Conservation (phyloP, 2,329 filamentous ascomycete species). For the Nannizzia gypsea region DNA sequence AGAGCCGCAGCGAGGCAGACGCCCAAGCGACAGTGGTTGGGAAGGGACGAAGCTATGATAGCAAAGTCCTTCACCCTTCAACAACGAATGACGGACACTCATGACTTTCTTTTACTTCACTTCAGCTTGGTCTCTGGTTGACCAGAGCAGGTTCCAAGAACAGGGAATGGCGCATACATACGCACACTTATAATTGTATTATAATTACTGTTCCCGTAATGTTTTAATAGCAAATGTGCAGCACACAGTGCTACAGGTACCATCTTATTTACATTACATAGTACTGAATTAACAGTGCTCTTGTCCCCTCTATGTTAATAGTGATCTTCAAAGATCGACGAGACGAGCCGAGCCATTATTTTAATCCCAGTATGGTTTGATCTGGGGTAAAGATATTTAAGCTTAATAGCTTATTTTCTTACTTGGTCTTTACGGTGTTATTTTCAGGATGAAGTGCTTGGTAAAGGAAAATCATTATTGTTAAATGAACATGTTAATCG, state of each 20-base stretch:
- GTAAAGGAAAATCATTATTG: too few relatives aligned
- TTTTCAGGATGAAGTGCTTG: background rate
- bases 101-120: background rate
- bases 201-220: background rate
- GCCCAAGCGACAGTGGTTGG: slow-evolving; percentile 30
- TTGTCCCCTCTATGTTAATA: background rate
- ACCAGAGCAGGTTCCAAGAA: background rate
- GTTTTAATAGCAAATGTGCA: background rate
- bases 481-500: too few relatives aligned
- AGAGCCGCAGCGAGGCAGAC: slow-evolving; percentile 19
- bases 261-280: background rate
- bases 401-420: background rate
- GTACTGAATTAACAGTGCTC: too few relatives aligned
- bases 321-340: background rate
- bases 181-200: background rate
- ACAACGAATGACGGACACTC: background rate
- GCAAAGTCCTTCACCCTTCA: background rate
- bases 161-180: background rate
- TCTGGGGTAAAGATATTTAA: background rate
- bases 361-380: background rate
- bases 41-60: slow-evolving; percentile 30
- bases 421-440: background rate
- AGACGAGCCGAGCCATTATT: background rate
- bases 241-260: background rate
- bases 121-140: background rate